Conservation (phyloP, 257 asterid genomes). For the Lavandula angustifolia region DNA sequence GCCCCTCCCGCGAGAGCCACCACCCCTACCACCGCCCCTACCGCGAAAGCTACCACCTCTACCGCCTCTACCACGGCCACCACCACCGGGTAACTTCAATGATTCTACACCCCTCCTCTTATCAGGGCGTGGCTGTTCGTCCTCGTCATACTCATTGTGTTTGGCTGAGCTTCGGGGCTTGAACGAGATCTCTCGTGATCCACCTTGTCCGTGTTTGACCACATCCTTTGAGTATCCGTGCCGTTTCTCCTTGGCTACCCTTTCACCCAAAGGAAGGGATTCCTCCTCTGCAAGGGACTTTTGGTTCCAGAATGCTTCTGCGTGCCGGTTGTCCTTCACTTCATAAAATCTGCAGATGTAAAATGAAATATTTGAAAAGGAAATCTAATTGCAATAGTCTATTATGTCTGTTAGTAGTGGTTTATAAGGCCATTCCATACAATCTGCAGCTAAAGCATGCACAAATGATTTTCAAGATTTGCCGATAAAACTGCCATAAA, state of each 20-base stretch:
- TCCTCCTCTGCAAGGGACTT: conserved; percentile 76
- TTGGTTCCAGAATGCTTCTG: conserved; percentile 75
- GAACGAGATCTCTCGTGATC: conserved; percentile 83
- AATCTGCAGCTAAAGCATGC: not conserved
- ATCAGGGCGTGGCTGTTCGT: conserved; percentile 41
- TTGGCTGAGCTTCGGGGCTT: conserved; percentile 59
- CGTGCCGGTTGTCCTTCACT: conserved; percentile 87
- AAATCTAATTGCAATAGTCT: not conserved
- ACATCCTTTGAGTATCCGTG: conserved; percentile 36
- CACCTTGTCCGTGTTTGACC: conserved; percentile 79
- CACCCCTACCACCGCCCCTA: conserved; percentile 41
- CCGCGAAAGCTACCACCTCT: conserved; percentile 33
- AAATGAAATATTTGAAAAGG: not conserved
- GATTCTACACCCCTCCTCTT: conserved; percentile 78
- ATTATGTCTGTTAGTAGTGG: not conserved
- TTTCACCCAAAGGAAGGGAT: conserved; percentile 78
- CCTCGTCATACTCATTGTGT: conserved; percentile 64
- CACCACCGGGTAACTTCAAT: conserved; percentile 56
- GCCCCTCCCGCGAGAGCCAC: conserved; percentile 21
- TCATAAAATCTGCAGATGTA: conserved; percentile 64
- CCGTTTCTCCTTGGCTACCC: conserved; percentile 49
- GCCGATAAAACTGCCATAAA: not conserved
- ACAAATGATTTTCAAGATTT: not conserved
- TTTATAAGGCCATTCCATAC: not conserved
- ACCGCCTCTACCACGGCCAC: conserved; percentile 46